Evolutionary conservation across 2,329 filamentous ascomycete genomes (phyloP), one percentile per base, ranked within the genome.

Genomic region (Cladosporium sphaerospermum): DNA sequence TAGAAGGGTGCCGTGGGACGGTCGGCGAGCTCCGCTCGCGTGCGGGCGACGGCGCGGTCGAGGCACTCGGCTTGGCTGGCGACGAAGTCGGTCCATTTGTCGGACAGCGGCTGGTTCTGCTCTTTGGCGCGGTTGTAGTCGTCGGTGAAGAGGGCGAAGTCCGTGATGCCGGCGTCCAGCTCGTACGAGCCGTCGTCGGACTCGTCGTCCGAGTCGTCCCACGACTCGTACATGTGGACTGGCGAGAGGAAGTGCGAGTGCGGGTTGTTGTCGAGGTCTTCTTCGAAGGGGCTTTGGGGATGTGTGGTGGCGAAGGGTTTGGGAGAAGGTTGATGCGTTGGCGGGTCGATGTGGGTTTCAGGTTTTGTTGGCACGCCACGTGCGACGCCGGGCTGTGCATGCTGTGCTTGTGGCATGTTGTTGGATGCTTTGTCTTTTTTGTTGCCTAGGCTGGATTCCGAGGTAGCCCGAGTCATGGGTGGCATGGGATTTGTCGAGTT

Each of bases 101-200:
- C 44, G 6, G 62, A 56, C 4, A 66, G 53, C 3, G 57, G 45
- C 36, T 59, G 43, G 9, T 61, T 47, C n/a, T 44, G 54, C 53
- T 61, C 57, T 54, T 64, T 55, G 3, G 63, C 63, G 36, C 52
- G 56, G 8, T 60, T 60, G 43, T 59, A 45, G 46, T 67, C 65
- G 39, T 56, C 40, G 54, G 61, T 55, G 59, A 67, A 67, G 40
- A 66, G 62, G 8, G 64, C 61, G 43, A 67, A 68, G 56, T 68
- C 65, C 36, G 59, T 67, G 41, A 67, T 67, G 47, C 63, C 65
- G 14, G 64, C 64, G 37, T 62, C 63, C 47, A 66, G 49, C 16
- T 64, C 59, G 2, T 61, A 59, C n/a, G 53, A 57, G 34, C 61
- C 62, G 37, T 54, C 50, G 34, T 62, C 58, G 9, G 57, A 54